Base-by-base conservation (phyloP, 768 basidiomycete species). In the Rhizopogon vulgaris region DNA sequence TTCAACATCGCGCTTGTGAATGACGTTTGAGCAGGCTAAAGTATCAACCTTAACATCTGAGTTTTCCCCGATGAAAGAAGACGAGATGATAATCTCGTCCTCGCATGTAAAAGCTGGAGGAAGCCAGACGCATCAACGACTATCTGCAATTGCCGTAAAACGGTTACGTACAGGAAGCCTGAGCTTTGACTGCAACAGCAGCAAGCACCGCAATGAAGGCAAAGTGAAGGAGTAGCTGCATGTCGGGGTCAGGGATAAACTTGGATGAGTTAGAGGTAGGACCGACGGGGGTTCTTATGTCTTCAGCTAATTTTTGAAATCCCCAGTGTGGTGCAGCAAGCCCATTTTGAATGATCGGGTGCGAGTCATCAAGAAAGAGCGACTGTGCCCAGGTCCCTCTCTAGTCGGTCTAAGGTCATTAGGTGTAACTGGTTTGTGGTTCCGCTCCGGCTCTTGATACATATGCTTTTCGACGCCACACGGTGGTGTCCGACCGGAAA, bases 1-100 rank as follows among this genome's bases (percentile, higher is more conserved):
- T 46, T 37, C 30, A 27, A 52, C 37, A 18, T 42, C 46, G 18
- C 51, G 51, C 12, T 38, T 38, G 4, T 41, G 6, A 11, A 50
- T 47, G 46, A 28, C 3, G 39, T 55, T 55, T 8, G 45, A 32
- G 55, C 77, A 78, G 18, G 67, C 62, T 4, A 70, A 54, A 22
- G 58, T 45, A 27, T 69, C 65, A 15, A 74, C 60, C 53, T 71
- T 71, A 41, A 78, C 78, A 48, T 78, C 68, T 48, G 67, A 68
- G 54, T 73, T 64, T 58, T 69, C 58, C 27, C 76, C 76, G 49
- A 77, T 75, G 57, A 61, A 73, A 1, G 56, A 43, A 22, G 54
- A 41, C n/a, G 38, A 45, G 11, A 55, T 30, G 30, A 52, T 34
- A 15, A 38, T 10, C 46, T 49, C 39, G 41, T 55, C 40, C 36